phyloP scores from a whole-genome alignment of 2,329 filamentous ascomycete species.

The Proliferodiscus dingleyae region DNA sequence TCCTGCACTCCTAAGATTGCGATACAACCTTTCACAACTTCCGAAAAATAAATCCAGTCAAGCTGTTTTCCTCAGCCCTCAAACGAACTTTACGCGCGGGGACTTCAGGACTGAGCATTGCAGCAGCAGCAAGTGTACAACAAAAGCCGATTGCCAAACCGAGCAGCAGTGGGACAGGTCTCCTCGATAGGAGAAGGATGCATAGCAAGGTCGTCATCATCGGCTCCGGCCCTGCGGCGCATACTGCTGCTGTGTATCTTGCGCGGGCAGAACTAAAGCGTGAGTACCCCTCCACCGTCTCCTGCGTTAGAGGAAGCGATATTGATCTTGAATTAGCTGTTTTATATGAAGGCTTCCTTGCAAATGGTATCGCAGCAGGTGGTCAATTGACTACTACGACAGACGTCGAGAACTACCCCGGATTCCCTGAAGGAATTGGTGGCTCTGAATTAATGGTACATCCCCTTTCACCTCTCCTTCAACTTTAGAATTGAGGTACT shows the following conservation, averaged over 20 bases:
- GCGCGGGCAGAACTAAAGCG: constrained; percentile 87
- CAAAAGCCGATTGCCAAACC: constrained; percentile 45
- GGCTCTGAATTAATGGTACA: constrained; percentile 74
- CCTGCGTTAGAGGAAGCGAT: neutral
- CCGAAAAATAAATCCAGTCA: constrained; percentile 50
- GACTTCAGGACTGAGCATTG: constrained; percentile 66
- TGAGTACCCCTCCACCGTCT: constrained; percentile 26
- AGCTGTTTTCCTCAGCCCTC: constrained; percentile 86
- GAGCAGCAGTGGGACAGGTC: constrained; percentile 16
- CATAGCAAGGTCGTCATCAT: constrained; percentile 90
- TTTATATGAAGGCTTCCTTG: constrained; percentile 96
- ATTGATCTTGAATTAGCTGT: constrained; percentile 51
- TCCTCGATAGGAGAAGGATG: constrained; percentile 53
- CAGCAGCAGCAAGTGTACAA: constrained; percentile 61
- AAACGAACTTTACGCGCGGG: constrained; percentile 72
- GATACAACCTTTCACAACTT: neutral
- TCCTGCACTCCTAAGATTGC: neutral
- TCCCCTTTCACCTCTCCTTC: neutral
- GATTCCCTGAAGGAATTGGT: constrained; percentile 85
- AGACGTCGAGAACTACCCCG: constrained; percentile 97
- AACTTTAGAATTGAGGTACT: neutral
- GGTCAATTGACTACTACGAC: constrained; percentile 98
- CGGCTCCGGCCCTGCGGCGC: constrained; percentile 94
- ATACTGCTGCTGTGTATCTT: constrained; percentile 95
- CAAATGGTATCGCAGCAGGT: constrained; percentile 91